Conservation (phyloP, 1,139 yeast species). For the Candida labiduridarum region DNA sequence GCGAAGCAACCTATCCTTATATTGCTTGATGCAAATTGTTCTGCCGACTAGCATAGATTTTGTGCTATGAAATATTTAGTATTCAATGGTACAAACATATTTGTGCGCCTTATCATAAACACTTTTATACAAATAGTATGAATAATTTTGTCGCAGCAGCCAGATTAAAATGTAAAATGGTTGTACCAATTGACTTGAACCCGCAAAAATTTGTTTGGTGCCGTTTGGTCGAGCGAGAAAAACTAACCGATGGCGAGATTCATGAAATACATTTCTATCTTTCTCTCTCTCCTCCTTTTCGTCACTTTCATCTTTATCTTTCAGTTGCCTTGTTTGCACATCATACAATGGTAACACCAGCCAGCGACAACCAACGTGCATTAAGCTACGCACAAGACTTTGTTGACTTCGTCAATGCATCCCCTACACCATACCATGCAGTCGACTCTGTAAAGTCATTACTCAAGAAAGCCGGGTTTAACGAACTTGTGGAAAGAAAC, state of each 20-base stretch:
- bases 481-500: slow-evolving; percentile 72
- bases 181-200: too few relatives aligned
- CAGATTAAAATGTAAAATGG: too few relatives aligned
- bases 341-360: neutral
- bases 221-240: neutral
- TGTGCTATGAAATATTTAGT: too few relatives aligned
- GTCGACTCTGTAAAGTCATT: slow-evolving; percentile 63
- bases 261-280: neutral
- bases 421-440: slow-evolving; percentile 96
- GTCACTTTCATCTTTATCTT: too few relatives aligned
- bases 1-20: too few relatives aligned
- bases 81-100: too few relatives aligned
- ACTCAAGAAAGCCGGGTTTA: slow-evolving; percentile 64
- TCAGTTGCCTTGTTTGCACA: too few relatives aligned
- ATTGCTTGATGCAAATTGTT: too few relatives aligned
- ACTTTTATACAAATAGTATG: too few relatives aligned
- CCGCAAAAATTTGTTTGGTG: neutral
- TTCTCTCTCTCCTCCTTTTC: neutral
- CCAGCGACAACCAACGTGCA: slow-evolving; percentile 9
- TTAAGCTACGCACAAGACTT: slow-evolving; percentile 56
- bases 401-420: slow-evolving; percentile 74
- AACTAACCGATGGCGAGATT: neutral
- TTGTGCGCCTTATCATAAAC: too few relatives aligned
- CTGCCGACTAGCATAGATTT: too few relatives aligned
- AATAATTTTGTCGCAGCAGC: too few relatives aligned